These are phyloP conservation scores for Pythium brassicae DNA, from an alignment of 352 stramenopile species.

Conservation along the genomic window DNA sequence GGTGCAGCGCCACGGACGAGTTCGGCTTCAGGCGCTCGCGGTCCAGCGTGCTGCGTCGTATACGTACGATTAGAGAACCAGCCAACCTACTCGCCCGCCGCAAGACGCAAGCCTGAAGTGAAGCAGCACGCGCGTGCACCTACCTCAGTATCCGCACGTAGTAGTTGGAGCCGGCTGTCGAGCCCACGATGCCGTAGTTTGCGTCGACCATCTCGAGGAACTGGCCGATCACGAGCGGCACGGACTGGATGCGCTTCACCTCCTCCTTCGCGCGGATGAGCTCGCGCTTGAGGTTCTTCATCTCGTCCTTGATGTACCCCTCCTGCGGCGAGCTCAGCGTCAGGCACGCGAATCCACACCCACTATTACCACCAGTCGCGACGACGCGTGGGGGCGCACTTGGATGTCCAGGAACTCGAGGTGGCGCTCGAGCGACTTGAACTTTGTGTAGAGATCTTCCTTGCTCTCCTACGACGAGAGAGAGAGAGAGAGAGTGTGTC, in stretches of 20 bases:
- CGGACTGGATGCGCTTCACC: slow-evolving; percentile 99
- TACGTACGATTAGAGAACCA: not conserved
- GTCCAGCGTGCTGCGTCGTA: slow-evolving; percentile 90
- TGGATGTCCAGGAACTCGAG: slow-evolving; percentile 85
- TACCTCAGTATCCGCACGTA: slow-evolving; percentile 95
- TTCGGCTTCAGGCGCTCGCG: slow-evolving; percentile 98
- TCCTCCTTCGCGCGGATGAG: slow-evolving; percentile 99
- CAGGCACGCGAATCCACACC: not conserved
- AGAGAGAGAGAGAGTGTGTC: no score
- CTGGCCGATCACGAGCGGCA: slow-evolving; percentile 99
- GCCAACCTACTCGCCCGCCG: no score
- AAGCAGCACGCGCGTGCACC: no score
- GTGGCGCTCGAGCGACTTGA: slow-evolving; percentile 75
- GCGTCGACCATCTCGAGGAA: slow-evolving; percentile 99
- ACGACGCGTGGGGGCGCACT: slow-evolving; percentile 12
- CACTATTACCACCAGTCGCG: not conserved
- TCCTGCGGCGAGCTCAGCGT: slow-evolving; percentile 51
- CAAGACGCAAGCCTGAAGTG: no score
- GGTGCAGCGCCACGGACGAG: slow-evolving; percentile 97
- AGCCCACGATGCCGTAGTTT: slow-evolving; percentile 99
- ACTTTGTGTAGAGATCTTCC: slow-evolving; percentile 75
- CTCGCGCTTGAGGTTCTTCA: slow-evolving; percentile 99
- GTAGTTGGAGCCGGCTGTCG: slow-evolving; percentile 97
- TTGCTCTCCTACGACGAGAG: slow-evolving; percentile 36
- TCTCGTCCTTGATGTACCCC: slow-evolving; percentile 99